phyloP scores from a whole-genome alignment of 176 grass and related monocot genomes.

The Carex parvula region DNA sequence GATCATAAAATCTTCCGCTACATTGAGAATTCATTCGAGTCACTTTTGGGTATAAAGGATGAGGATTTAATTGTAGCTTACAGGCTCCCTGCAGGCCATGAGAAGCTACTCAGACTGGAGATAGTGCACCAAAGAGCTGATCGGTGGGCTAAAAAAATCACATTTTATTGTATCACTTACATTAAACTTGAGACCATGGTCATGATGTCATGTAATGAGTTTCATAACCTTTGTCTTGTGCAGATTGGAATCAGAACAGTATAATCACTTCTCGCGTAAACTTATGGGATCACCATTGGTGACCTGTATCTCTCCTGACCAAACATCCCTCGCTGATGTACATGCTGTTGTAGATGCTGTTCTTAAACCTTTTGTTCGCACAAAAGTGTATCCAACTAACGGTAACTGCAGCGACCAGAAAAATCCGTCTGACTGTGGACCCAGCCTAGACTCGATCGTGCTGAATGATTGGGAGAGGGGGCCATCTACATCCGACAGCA shows the following conservation, averaged over 20 bases:
- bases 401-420: slow-evolving; percentile 35
- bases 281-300: slow-evolving; percentile 77
- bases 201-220: neutral
- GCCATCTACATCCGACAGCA: slow-evolving; percentile 36
- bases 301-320: slow-evolving; percentile 56
- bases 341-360: slow-evolving; percentile 52
- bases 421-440: slow-evolving; percentile 32
- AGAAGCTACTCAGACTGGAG: slow-evolving; percentile 64
- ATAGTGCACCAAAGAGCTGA: slow-evolving; percentile 65
- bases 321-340: slow-evolving; percentile 50
- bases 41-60: slow-evolving; percentile 68
- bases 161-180: neutral
- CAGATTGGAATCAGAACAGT: slow-evolving; percentile 53
- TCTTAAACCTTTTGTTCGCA: slow-evolving; percentile 58
- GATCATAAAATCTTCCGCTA: slow-evolving; percentile 70
- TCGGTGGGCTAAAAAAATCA: slow-evolving; percentile 40
- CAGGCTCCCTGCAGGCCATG: slow-evolving; percentile 66
- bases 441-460: slow-evolving; percentile 76
- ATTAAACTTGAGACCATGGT: neutral
- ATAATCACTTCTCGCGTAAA: slow-evolving; percentile 35
- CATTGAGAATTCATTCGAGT: slow-evolving; percentile 42
- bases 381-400: slow-evolving; percentile 41
- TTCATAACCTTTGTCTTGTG: neutral
- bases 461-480: slow-evolving; percentile 42
- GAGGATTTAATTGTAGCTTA: slow-evolving; percentile 85